Conservation (phyloP, 805 yeast species). For the Wickerhamiella kurtzmanii region DNA sequence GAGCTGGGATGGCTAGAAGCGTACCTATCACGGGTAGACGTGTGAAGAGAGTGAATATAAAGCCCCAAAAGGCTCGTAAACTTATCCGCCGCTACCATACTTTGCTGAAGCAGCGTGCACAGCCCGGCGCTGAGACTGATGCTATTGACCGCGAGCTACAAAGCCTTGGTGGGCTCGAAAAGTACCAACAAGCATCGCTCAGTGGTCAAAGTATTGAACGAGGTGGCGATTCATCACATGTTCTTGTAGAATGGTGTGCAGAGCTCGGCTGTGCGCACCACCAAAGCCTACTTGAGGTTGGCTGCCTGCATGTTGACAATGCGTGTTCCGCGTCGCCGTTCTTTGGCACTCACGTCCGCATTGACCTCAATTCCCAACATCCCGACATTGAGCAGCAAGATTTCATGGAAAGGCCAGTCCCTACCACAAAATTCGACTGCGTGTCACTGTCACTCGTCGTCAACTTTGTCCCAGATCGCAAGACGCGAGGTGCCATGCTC, state of each 20-base stretch:
- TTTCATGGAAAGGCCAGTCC: conserved; percentile 65
- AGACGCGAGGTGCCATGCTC: conserved; percentile 67
- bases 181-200: conserved; percentile 74
- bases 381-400: conserved; percentile 64
- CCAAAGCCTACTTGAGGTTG: conserved; percentile 58
- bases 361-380: conserved; percentile 72
- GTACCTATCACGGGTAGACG: conserved; percentile 12
- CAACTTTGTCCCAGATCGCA: conserved; percentile 70
- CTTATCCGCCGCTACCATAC: conserved; percentile 69
- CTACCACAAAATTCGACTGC: conserved; percentile 39
- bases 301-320: conserved; percentile 60
- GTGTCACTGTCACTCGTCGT: conserved; percentile 78
- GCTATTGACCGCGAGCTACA: conserved; percentile 49
- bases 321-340: conserved; percentile 45
- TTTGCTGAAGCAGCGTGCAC: conserved; percentile 35
- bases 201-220: conserved; percentile 65
- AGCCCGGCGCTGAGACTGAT: conserved; percentile 14
- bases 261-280: conserved; percentile 20
- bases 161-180: conserved; percentile 59
- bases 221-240: conserved; percentile 87
- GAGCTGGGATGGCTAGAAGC: background rate
- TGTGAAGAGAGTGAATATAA: conserved; percentile 30
- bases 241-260: conserved; percentile 59
- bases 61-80: conserved; percentile 58
- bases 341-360: conserved; percentile 42